Evolutionary conservation across 805 yeast species (phyloP), one percentile per base, ranked within the genome.

Genomic region (Yamadazyma nakazawae): DNA sequence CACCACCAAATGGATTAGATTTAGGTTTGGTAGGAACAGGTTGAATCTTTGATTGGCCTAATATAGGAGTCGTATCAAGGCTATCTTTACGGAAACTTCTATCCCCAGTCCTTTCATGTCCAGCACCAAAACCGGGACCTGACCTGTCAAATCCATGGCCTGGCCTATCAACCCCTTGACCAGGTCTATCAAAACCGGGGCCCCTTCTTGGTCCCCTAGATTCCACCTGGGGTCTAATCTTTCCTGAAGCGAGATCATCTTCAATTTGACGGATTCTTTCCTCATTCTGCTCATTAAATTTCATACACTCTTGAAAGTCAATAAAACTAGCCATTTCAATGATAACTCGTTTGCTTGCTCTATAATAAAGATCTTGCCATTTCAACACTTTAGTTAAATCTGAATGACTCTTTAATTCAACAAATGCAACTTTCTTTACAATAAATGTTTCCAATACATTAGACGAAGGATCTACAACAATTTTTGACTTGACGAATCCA

Each of bases 1-100:
- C 96, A 4, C 78, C 69, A 0, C 96, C 96, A 68, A 89, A 88
- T 5, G 96, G 94, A 59, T 81, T 86, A 0, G 77, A 52, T 55
- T 78, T 82, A 2, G 70, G 64, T 60, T 56, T 62, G 37, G 46
- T 56, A 19, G 44, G 40, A 17, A 17, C 14, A 16, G 48, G 34
- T 13, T 38, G 17, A 10, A 17, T n/a, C 8, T 34, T 19, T 8
- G 34, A 14, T 13, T 32, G 43, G 11, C 43, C 43, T 18, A 41
- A 34, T 13, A 41, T 16, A 14, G 43, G 43, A 11, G 41, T 26
- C 18, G 16, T 26, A 12, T 35, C 37, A 25, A 13, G 9, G 8
- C 39, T 32, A 10, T 37, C 36, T 14, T 13, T 21, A 11, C 40
- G 31, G 4, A 28, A 17, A 12, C 34, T 26, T 32, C 31, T n/a